Evolutionary conservation across 257 asterid species (phyloP), one percentile per base, ranked within the genome.

Genomic region (Scutellaria minor): DNA sequence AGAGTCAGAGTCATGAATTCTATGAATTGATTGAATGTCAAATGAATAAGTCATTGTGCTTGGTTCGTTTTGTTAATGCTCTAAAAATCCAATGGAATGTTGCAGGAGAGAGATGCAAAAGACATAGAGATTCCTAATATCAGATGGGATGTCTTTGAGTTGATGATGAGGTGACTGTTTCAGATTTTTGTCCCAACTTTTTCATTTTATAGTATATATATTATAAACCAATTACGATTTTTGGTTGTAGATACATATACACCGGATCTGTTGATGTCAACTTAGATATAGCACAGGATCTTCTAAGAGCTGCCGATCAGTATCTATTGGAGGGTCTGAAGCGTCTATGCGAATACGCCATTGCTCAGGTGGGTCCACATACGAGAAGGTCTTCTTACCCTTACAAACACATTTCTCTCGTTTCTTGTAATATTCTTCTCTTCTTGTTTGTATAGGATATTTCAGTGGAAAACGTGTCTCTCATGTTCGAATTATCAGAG

Each of bases 51-150:
- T 62, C 59, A 44, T 24, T 59, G 50, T 65, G 56, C 71, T 69
- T 35, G 50, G 55, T 74, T 66, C 60, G 70, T 20, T 77, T 75
- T 73, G 44, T 64, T 45, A 44, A 35, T n/a, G 9, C 48, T 45
- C 44, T 73, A 44, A 78, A 67, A 22, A 7, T 20, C 42, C 52
- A 66, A 50, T 41, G 13, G 45, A 75, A 77, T 46, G 2, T 69
- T 84, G 83, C 85, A 95, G 99, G 99, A 95, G 84, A 87, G 91
- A 82, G 98, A 95, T 57, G 99, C 99, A 63, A 95, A 95, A 85
- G 96, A 92, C 77, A 88, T 95, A 41, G 98, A 90, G 87, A 92
- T 95, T 60, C 99, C 99, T 44, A 95, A 95, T 80, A 95, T 94
- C 69, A 85, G 85, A 83, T 91, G 99, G 99, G 96, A 90, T 52